These are phyloP conservation scores for Yarrowia osloensis DNA, from an alignment of 805 yeast genomes.

Conservation along the genomic window DNA sequence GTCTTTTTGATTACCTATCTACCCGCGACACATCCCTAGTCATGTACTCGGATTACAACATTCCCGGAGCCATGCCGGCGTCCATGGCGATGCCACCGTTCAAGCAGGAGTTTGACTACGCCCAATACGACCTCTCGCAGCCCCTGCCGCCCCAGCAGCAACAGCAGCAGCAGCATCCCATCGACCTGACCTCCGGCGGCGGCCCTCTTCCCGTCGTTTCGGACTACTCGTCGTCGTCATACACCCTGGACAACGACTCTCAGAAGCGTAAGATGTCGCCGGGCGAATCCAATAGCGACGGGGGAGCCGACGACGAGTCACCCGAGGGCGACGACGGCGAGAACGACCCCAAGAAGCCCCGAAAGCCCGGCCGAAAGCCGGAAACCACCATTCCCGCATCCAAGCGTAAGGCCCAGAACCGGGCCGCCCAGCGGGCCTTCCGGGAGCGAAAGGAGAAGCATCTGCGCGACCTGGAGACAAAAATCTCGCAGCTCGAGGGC, in stretches of 20 bases:
- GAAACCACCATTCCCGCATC: slow-evolving; percentile 75
- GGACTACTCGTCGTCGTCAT: neutral
- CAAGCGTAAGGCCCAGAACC: slow-evolving; percentile 92
- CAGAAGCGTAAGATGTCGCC: slow-evolving; percentile 21
- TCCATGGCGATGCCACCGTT: slow-evolving; percentile 14
- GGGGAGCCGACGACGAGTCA: slow-evolving; percentile 22
- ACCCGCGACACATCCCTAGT: neutral
- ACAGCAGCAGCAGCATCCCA: neutral
- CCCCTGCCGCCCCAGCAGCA: neutral
- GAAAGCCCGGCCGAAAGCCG: slow-evolving; percentile 76
- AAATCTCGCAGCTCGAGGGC: slow-evolving; percentile 70
- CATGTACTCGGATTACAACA: slow-evolving; percentile 23
- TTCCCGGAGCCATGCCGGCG: slow-evolving; percentile 22
- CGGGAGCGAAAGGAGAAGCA: slow-evolving; percentile 90
- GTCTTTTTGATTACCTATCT: no score
- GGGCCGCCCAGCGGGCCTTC: slow-evolving; percentile 98
- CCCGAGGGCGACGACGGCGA: slow-evolving; percentile 21
- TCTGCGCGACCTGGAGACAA: slow-evolving; percentile 80
- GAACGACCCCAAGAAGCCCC: slow-evolving; percentile 24
- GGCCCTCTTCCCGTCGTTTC: neutral
- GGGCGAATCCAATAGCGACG: slow-evolving; percentile 2
- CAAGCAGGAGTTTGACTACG: slow-evolving; percentile 25
- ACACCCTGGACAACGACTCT: slow-evolving; percentile 6
- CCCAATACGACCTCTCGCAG: slow-evolving; percentile 8
- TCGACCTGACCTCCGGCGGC: neutral